Base-by-base conservation (phyloP, 352 stramenopile genomes). In the Pythium apleroticum region DNA sequence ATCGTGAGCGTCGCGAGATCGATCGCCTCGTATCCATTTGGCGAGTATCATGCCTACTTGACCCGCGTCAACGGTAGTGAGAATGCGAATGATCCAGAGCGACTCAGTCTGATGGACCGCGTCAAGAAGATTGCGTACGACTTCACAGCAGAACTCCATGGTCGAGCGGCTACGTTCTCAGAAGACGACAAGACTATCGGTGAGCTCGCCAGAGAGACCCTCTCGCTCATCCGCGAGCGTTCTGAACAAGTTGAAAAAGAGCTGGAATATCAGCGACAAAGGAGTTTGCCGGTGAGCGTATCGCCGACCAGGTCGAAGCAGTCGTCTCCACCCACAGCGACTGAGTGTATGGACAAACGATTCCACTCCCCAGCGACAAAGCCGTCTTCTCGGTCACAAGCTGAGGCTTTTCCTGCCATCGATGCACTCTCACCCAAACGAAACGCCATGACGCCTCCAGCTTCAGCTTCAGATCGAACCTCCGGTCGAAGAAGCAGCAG, bases 21-120 rank as follows among this genome's bases (percentile, higher is more conserved):
- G 0, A 71, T 91, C 35, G 83, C 83, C 0, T 80, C 79, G 19
- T 91, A 84, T 65, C 83, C 83, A 1, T 85, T 84, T 43, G 83
- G 83, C 15, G 73, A 84, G 28, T 90, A 78, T 37, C 77, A 91
- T 50, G 27, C 9, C 2, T 73, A 73, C 41, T 27, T 73, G 12
- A 19, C 48, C 2, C 24, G 24, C 9, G 33, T 63, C 1, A 35
- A 45, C 11, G 27, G 56, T n/a, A n/a, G n/a, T n/a, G n/a, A n/a
- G n/a, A n/a, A n/a, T n/a, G n/a, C n/a, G 22, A 30, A 15, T 20
- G 22, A 48, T 8, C 28, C 11, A 22, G 28, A 31, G 28, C 11
- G 19, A 33, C 39, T 55, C 11, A 50, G 63, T 17, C 52, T 89
- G 17, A 75, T 91, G 75, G 76, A 88, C 10, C 49, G 59, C 33